phyloP scores from a whole-genome alignment of 140 eudicot genomes.

The Senecio squalidus region DNA sequence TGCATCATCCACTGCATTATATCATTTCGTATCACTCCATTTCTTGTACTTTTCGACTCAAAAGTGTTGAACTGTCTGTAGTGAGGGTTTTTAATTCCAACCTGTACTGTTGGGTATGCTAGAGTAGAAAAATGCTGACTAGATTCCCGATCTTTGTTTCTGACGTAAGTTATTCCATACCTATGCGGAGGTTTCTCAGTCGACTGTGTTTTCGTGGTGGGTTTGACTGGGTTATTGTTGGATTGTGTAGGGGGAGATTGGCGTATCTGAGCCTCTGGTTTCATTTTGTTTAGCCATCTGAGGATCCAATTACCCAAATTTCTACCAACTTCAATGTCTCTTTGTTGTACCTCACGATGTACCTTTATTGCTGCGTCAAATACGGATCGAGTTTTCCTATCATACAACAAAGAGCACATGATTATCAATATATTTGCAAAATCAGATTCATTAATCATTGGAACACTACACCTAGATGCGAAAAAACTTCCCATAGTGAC shows the following conservation, averaged over 20 bases:
- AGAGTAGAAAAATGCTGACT: slow-evolving; percentile 43
- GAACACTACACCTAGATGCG: not conserved
- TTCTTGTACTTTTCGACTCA: slow-evolving; percentile 17
- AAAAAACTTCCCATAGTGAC: not conserved
- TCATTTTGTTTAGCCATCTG: slow-evolving; percentile 71
- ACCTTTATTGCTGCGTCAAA: slow-evolving; percentile 70
- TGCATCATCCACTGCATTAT: slow-evolving; percentile 69
- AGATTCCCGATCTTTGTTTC: slow-evolving; percentile 33
- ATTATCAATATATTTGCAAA: not conserved
- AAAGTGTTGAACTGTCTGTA: slow-evolving; percentile 37
- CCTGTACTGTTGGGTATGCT: slow-evolving; percentile 29
- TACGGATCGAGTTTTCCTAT: slow-evolving; percentile 62
- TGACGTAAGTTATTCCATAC: slow-evolving; percentile 15
- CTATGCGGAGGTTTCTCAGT: slow-evolving; percentile 28
- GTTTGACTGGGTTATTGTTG: slow-evolving; percentile 16
- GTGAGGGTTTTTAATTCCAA: slow-evolving; percentile 46
- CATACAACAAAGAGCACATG: slow-evolving; percentile 7
- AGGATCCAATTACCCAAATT: slow-evolving; percentile 81
- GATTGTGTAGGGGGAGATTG: slow-evolving; percentile 21
- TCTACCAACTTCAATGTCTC: slow-evolving; percentile 89
- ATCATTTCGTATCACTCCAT: slow-evolving; percentile 63
- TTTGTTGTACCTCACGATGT: slow-evolving; percentile 66
- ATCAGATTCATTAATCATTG: slow-evolving; percentile 2
- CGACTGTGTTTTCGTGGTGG: slow-evolving; percentile 15
- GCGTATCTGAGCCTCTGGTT: slow-evolving; percentile 80